phyloP scores from a whole-genome alignment of 176 grass and related monocot genomes.

The Neostapfia colusana region DNA sequence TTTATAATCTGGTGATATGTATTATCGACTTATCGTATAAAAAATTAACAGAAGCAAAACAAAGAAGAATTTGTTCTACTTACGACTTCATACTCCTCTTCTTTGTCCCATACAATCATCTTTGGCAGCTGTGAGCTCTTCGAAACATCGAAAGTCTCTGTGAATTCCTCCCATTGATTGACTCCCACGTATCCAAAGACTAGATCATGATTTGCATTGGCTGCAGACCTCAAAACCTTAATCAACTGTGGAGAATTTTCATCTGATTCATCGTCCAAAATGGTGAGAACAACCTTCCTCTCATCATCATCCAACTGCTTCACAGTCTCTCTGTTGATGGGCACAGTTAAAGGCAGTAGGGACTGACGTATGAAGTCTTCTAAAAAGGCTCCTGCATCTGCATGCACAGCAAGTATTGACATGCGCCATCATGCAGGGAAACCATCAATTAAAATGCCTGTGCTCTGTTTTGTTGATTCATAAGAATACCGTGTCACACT shows the following conservation, averaged over 20 bases:
- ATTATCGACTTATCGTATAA: background rate
- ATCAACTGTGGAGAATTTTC: slow-evolving; percentile 56
- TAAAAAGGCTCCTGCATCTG: slow-evolving; percentile 75
- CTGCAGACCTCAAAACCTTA: slow-evolving; percentile 77
- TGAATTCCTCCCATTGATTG: slow-evolving; percentile 87
- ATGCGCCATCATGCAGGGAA: slow-evolving; percentile 27
- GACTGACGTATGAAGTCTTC: slow-evolving; percentile 89
- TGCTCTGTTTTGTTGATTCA: background rate
- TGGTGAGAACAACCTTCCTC: slow-evolving; percentile 74
- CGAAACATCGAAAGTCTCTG: slow-evolving; percentile 60
- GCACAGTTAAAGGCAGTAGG: slow-evolving; percentile 71
- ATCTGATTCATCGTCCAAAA: slow-evolving; percentile 71
- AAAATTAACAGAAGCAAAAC: background rate
- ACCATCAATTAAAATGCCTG: slow-evolving; percentile 12
- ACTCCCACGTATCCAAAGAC: slow-evolving; percentile 85
- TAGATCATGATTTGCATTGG: slow-evolving; percentile 80
- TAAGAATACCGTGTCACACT: background rate
- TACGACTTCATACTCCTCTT: slow-evolving; percentile 85
- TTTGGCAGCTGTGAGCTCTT: slow-evolving; percentile 65
- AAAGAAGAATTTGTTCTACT: slow-evolving; percentile 29
- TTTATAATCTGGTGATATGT: background rate
- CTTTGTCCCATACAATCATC: slow-evolving; percentile 79
- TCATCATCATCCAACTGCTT: slow-evolving; percentile 77
- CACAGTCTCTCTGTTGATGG: slow-evolving; percentile 61
- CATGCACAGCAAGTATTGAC: slow-evolving; percentile 6